These are phyloP conservation scores for Obelidium mucronatum DNA, from an alignment of 192 early-diverging fungal species.

Conservation along the genomic window DNA sequence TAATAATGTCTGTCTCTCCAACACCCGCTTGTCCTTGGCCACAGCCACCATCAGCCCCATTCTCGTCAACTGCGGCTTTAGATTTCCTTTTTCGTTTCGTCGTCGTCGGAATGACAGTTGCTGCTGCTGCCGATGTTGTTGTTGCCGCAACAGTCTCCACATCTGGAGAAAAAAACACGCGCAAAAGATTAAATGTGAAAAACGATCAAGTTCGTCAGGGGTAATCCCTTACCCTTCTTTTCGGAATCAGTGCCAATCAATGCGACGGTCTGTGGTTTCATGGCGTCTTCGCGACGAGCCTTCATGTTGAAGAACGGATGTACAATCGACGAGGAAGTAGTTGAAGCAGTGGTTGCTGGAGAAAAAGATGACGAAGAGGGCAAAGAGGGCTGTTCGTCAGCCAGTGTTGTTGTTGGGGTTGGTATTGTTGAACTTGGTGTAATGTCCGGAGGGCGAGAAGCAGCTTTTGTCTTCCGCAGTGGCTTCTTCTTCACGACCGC, in stretches of 20 bases:
- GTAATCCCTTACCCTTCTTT: background rate
- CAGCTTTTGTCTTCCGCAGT: background rate
- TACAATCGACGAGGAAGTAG: background rate
- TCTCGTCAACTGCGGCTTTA: background rate
- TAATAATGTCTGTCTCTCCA: too few relatives aligned
- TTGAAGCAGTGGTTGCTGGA: background rate
- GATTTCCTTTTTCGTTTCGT: background rate
- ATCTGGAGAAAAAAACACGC: too few relatives aligned
- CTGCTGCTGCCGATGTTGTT: background rate
- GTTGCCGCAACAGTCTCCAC: background rate
- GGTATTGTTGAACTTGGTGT: background rate
- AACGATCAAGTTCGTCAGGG: background rate
- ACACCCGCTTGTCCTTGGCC: too few relatives aligned
- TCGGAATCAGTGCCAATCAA: background rate
- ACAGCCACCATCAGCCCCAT: too few relatives aligned
- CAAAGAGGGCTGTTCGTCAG: background rate
- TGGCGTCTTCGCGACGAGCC: background rate
- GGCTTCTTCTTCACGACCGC: background rate
- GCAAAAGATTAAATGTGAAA: background rate
- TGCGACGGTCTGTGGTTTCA: background rate
- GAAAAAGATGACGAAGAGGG: background rate
- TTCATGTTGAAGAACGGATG: constrained; percentile 10
- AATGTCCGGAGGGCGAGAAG: background rate
- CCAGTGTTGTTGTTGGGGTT: background rate
- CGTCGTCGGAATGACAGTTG: background rate